Percentiles rank a stretch among this genome's conserved stretches.
Evolutionary conservation across 441 rosid genomes (phyloP).

Genomic region (Flueggea neowawraea): DNA sequence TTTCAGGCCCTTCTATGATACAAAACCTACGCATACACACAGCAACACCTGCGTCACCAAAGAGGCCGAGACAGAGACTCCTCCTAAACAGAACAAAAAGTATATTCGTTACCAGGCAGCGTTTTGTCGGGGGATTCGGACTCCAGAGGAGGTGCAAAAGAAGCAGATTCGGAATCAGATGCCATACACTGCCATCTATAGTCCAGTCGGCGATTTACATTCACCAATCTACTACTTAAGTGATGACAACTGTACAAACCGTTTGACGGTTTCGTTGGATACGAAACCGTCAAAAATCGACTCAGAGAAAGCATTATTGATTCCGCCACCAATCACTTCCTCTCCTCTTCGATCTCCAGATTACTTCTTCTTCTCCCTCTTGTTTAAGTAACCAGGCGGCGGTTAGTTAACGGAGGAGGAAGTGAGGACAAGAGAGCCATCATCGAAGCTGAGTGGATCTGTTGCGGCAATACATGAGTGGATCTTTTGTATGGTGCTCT

Average conservation of each 20-base stretch:
- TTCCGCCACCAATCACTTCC: too few species aligned
- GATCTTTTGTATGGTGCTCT: too few species aligned
- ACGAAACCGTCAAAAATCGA: conserved; percentile 54
- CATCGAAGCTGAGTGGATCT: too few species aligned
- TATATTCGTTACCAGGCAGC: conserved; percentile 34
- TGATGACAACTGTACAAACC: neutral
- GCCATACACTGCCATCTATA: conserved; percentile 56
- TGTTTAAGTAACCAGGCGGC: too few species aligned
- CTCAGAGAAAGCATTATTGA: conserved; percentile 47
- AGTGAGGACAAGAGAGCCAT: too few species aligned
- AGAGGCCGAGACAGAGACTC: too few species aligned
- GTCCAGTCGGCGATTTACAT: conserved; percentile 19
- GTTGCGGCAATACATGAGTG: too few species aligned
- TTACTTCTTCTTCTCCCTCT: too few species aligned
- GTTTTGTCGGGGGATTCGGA: conserved; percentile 54
- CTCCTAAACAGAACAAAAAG: neutral
- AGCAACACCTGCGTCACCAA: neutral
- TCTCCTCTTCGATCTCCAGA: too few species aligned
- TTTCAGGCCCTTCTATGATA: conserved; percentile 97
- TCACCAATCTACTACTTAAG: conserved; percentile 16
- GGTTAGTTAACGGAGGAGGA: too few species aligned
- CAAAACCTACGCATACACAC: conserved; percentile 65
- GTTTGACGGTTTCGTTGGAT: conserved; percentile 24
- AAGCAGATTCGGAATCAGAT: conserved; percentile 54
- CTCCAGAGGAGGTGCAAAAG: conserved; percentile 41